Evolutionary conservation across 1,284 basidiomycete genomes (phyloP), one percentile per base, ranked within the genome.

Genomic region (Ustanciosporium gigantosporum): DNA sequence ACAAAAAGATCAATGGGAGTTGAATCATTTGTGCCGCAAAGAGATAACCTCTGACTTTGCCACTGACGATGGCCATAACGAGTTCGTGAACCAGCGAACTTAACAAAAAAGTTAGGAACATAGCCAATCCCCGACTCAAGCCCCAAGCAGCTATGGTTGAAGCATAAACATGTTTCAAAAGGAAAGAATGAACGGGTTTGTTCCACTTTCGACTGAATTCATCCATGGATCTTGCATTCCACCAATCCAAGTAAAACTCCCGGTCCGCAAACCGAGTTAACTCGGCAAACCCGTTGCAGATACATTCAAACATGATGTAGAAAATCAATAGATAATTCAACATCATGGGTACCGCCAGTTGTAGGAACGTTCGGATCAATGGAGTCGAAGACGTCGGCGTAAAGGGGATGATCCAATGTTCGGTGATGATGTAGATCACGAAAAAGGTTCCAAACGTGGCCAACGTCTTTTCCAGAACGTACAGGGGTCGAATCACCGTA

Each of bases 181-280:
- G 84, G 83, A 97, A 97, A 3, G 86, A 86, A 77, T 96, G 86
- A n/a, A 92, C 87, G 84, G 70, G 65, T 65, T 70, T 64, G 55
- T 77, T 77, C 75, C 75, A 77, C 47, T 73, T 69, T 19, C 75
- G 46, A 5, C 52, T 49, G 79, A 95, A 98, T 77, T 96, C 91
- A 74, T 96, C 95, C 88, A 90, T 94, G 3, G 88, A 89, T 0
- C 88, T 91, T 1, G 90, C 90, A 80, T 97, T 98, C 94, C 94
- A 97, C 77, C 91, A 96, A 77, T 96, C 93, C 79, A 92, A 89
- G 79, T 97, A 98, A 79, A 97, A 97, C 68, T 92, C 89, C 32
- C 94, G 84, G 77, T 98, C 94, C 21, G 91, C 91, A 75, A 97
- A 98, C 87, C 86, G 88, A 2, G 76, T 77, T 6, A 74, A 41